Evolutionary conservation across 352 stramenopile species (phyloP), one percentile per base, ranked within the genome.

Genomic region (Pythium grandisporangium): DNA sequence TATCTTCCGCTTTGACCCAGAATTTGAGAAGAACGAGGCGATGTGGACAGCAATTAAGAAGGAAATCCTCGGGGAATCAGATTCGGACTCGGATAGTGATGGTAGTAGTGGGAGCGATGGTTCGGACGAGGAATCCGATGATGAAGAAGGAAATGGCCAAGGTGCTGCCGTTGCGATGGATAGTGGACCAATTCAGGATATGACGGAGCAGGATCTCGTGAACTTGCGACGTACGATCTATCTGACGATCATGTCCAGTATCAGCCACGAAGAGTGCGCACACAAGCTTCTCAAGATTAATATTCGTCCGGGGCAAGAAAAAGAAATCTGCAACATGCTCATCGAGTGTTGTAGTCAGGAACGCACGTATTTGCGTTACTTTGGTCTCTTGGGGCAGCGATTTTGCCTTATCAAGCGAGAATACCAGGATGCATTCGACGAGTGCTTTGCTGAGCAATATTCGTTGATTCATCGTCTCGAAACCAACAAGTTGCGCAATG

Each of bases 281-380:
- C 97, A 99, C 78, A 99, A 99, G 65, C 70, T 99, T 16, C 80
- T 98, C 36, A 97, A 98, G 61, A 77, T 99, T 39, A 88, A 97
- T 53, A 98, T 99, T 45, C 93, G 92, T 7, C 61, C 81, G 6
- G 96, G 96, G 5, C 83, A 97, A 34, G 96, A 99, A 63, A 88
- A 87, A 37, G 96, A 99, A 57, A 89, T 99, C 12, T 98, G 96
- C 51, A 97, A 97, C 45, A 99, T 99, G 96, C 69, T 99, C 16
- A 95, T 99, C 40, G 96, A 99, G 61, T 99, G 96, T 64, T 99
- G 96, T 63, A 96, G 85, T 34, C 95, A 99, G 62, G 96, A 99
- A 58, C 79, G 92, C 33, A 99, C 95, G 24, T 99, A 97, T 58
- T 63, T 98, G 42, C 71, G 93, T 7, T 99, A 98, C 59, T 99